Evolutionary conservation across 306 rosid species (phyloP).

Genomic region (Delonix regia): DNA sequence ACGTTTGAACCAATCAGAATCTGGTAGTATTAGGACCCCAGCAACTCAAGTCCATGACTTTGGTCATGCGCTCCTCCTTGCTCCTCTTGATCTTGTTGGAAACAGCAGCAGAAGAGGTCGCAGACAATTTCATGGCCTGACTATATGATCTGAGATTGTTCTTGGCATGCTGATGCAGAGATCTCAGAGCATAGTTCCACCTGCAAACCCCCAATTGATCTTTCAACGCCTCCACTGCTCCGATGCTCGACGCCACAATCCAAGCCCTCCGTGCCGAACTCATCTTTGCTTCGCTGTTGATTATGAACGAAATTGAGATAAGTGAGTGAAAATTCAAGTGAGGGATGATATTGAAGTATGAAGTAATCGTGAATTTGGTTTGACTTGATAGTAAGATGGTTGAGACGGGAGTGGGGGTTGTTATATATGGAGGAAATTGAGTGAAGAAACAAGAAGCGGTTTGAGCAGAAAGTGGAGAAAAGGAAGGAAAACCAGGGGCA

Average conservation of each 20-base stretch:
- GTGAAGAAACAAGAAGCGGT: too few relatives aligned
- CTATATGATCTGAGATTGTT: slow-evolving; percentile 58
- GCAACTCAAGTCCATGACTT: slow-evolving; percentile 68
- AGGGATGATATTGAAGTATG: too few relatives aligned
- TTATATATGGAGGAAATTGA: too few relatives aligned
- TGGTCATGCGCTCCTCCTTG: slow-evolving; percentile 54
- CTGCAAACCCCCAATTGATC: slow-evolving; percentile 78
- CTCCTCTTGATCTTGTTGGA: slow-evolving; percentile 48
- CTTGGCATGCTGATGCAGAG: slow-evolving; percentile 64
- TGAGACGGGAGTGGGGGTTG: too few relatives aligned
- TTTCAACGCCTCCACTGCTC: slow-evolving; percentile 76
- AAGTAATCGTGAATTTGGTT: too few relatives aligned
- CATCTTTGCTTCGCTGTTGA: slow-evolving; percentile 40
- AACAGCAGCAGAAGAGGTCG: slow-evolving; percentile 49
- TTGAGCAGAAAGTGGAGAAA: too few relatives aligned
- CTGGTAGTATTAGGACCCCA: too few relatives aligned
- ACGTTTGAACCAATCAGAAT: too few relatives aligned
- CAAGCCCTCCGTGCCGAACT: slow-evolving; percentile 33
- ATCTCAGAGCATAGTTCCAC: slow-evolving; percentile 67
- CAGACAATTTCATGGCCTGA: slow-evolving; percentile 54
- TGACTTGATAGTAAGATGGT: too few relatives aligned
- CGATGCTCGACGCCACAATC: slow-evolving; percentile 67
- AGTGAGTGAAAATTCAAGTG: not conserved
- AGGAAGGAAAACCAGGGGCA: too few relatives aligned
- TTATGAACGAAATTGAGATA: not conserved